Evolutionary conservation across 345 rosid genomes (phyloP), one percentile per base, ranked within the genome.

Genomic region (Linum trigynum): DNA sequence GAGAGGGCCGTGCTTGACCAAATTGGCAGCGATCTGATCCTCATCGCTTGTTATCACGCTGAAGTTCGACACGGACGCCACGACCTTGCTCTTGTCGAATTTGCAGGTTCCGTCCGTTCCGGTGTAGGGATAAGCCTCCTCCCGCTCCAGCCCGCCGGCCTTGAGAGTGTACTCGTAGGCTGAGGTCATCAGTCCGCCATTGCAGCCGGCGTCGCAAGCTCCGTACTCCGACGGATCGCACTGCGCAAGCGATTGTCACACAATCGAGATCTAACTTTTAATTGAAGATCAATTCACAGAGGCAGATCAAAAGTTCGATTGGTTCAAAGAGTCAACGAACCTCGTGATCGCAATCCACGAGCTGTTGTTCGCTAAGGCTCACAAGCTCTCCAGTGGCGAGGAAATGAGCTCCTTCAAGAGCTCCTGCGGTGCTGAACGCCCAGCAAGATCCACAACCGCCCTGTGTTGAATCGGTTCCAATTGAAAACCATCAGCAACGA

Each of bases 321-420:
- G 4, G 32, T 2, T 14, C n/a, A 8, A 2, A 14, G 10, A 23
- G 4, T 48, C 14, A 39, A 12, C 48, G 17, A 62, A 62, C 65
- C 65, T 62, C 65, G 50, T 62, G 65, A 10, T 62, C 65, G 41
- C 65, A 62, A 40, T 62, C 65, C 51, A 62, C 65, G 41, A 62
- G 65, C 35, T 62, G 65, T 50, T 62, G 65, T 50, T 62, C 65
- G 50, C 65, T 62, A 8, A 62, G 65, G 65, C 65, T 62, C 50
- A 62, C 65, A 12, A 62, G 65, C 50, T 62, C 36, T 23, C 65
- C 65, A 10, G 65, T 62, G n/a, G 65, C 43, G 23, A 62, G 50
- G 42, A 12, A 62, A 41, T 62, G 65, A 62, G 65, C 65, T 62
- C 65, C 65, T 62, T 62, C 65, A n/a, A 62, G 42, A 15, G 65